Evolutionary conservation across 2,329 filamentous ascomycete species (phyloP).

Genomic region (Hypoxylon sp.): DNA sequence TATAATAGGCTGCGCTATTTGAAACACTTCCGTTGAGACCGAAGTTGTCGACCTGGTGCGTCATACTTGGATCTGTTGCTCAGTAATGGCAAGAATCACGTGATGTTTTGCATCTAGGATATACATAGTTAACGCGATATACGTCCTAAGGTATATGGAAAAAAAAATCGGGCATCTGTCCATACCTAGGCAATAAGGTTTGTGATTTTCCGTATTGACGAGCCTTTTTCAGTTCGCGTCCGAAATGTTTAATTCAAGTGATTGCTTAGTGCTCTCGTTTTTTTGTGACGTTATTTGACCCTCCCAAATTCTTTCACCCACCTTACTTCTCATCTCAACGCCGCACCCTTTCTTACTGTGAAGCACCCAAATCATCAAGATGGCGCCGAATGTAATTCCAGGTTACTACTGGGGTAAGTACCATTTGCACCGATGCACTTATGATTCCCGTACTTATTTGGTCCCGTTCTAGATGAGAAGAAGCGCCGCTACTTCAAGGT

Average conservation of each 20-base stretch:
- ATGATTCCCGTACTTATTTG: not conserved
- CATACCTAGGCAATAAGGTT: not conserved
- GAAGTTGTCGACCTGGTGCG: not conserved
- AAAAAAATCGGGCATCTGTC: no score
- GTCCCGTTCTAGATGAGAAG: slow-evolving; percentile 57
- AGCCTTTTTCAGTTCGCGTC: not conserved
- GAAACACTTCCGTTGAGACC: not conserved
- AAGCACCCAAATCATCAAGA: slow-evolving; percentile 17
- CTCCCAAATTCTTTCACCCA: not conserved
- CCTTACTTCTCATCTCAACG: not conserved
- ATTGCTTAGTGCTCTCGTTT: not conserved
- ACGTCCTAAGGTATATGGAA: no score
- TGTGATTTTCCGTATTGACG: not conserved
- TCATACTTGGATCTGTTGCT: not conserved
- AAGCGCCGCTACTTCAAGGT: slow-evolving; percentile 78
- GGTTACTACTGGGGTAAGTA: slow-evolving; percentile 66
- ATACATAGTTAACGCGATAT: not conserved
- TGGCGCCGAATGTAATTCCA: slow-evolving; percentile 55
- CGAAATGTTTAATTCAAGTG: not conserved
- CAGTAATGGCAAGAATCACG: not conserved
- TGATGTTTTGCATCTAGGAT: not conserved
- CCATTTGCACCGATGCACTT: not conserved
- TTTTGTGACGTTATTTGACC: not conserved
- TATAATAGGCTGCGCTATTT: not conserved
- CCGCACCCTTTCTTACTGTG: not conserved